phyloP scores from a whole-genome alignment of 148 eudicot genomes.

The Linanthus parryae region DNA sequence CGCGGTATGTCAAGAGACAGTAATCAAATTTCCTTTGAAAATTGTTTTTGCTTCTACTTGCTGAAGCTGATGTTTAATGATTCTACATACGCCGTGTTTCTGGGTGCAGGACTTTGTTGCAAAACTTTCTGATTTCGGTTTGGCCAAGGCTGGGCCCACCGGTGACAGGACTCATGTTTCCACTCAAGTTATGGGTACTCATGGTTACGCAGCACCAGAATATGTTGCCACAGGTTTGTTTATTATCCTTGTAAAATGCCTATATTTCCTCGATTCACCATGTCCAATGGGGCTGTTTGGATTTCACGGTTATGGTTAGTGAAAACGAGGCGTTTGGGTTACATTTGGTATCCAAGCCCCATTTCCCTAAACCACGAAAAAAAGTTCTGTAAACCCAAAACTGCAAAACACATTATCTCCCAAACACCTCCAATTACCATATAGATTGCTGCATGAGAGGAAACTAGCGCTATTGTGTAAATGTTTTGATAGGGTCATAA shows the following conservation, averaged over 20 bases:
- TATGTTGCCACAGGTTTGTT: constrained; percentile 62
- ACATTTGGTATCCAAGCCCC: too few relatives aligned
- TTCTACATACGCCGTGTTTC: not conserved
- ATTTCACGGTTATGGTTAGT: too few relatives aligned
- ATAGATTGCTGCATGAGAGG: too few relatives aligned
- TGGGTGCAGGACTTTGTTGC: constrained; percentile 53
- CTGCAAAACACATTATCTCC: too few relatives aligned
- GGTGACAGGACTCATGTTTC: constrained; percentile 78
- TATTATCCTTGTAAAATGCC: not conserved
- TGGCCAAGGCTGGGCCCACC: constrained; percentile 77
- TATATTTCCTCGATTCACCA: constrained; percentile 1
- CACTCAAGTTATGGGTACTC: constrained; percentile 79
- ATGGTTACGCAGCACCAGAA: constrained; percentile 78
- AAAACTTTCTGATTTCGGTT: constrained; percentile 68
- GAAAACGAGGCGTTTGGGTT: too few relatives aligned
- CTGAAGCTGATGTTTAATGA: not conserved
- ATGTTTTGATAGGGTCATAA: too few relatives aligned
- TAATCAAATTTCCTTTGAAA: not conserved
- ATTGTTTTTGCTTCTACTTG: not conserved
- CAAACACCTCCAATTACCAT: too few relatives aligned
- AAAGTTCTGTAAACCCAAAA: too few relatives aligned
- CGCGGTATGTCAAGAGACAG: constrained; percentile 24
- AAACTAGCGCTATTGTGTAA: too few relatives aligned
- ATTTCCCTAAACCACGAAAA: too few relatives aligned
- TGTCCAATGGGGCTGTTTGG: not conserved